Base-by-base conservation (phyloP, 306 rosid species). In the Argentina anserina region DNA sequence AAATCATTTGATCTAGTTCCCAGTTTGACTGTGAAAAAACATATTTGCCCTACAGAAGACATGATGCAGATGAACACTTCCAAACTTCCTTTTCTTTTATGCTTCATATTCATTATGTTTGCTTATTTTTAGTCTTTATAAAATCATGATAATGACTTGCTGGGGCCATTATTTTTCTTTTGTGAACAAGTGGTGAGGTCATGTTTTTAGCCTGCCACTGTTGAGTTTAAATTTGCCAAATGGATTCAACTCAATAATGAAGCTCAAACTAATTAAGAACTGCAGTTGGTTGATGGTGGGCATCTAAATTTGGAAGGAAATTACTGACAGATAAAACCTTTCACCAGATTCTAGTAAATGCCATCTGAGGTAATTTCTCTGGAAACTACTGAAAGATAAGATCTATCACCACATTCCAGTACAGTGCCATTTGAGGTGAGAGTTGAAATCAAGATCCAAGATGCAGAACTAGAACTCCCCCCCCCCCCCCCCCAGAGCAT, bases 341-440 rank as follows among this genome's bases (percentile, higher is more conserved):
- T 61, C 42, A 61, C 41, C 9, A 33, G 8, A 61, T 61, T 61
- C 66, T 29, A 61, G 66, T 37, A 61, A 61, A 33, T 61, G 66
- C 42, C 39, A 33, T 18, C 3, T 15, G n/a, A 34, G 66, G 42
- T 61, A 8, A 18, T 17, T 31, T 31, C 4, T 6, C 1, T n/a
- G n/a, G n/a, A n/a, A n/a, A n/a, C n/a, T n/a, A n/a, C n/a, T n/a
- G n/a, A n/a, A n/a, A n/a, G n/a, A n/a, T n/a, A n/a, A n/a, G n/a
- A n/a, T n/a, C n/a, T n/a, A n/a, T n/a, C n/a, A n/a, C n/a, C n/a
- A n/a, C n/a, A n/a, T n/a, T n/a, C n/a, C n/a, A n/a, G n/a, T n/a
- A n/a, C n/a, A n/a, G n/a, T n/a, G n/a, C n/a, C n/a, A n/a, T n/a
- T n/a, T n/a, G n/a, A n/a, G n/a, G 36, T 31, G 65, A 23, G 63